Evolutionary conservation across 2,329 filamentous ascomycete genomes (phyloP), one percentile per base, ranked within the genome.

Genomic region (Chrysoporthe cubensis): DNA sequence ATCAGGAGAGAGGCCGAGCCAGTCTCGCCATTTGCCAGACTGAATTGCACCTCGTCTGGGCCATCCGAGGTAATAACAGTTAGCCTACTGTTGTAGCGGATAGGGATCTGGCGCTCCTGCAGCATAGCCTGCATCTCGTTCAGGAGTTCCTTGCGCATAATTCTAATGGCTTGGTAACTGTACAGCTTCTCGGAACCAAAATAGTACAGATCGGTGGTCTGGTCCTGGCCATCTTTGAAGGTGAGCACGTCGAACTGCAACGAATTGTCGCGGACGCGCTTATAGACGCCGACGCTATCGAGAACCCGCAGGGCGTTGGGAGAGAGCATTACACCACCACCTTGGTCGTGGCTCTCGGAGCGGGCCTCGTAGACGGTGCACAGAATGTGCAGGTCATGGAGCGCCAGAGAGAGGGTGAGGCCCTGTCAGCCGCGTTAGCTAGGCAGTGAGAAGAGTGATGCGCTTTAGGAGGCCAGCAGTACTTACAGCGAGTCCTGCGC

Each of bases 141-240:
- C n/a, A 61, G 21, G 9, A 61, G 58, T 14, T 61, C 40, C 42
- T 61, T 61, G 40, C 58, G 58, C 58, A 61, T 61, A 44, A 61
- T 61, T 7, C 58, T 37, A 18, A 61, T 21, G 2, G 58, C 58
- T 13, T 48, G n/a, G 11, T 48, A 61, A 37, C 58, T 18, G n/a
- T 61, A 61, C 18, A 61, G 16, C 18, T 21, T 34, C 21, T 61
- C 16, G 40, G 42, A 48, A 6, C 58, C 42, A 46, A 48, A 61
- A 21, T 61, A 61, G 44, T 61, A 61, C 9, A 44, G n/a, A 46
- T 61, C 58, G 8, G 58, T 61, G 40, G 58, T 61, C 58, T 61
- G 18, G 26, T 43, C 58, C 58, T 32, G 37, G 21, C 26, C 42
- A 18, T 61, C 40, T 37, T 61, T 61, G 58, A 46, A 61, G 42